phyloP scores from a whole-genome alignment of 2,329 filamentous ascomycete species.

The Rhynchosporium secalis region DNA sequence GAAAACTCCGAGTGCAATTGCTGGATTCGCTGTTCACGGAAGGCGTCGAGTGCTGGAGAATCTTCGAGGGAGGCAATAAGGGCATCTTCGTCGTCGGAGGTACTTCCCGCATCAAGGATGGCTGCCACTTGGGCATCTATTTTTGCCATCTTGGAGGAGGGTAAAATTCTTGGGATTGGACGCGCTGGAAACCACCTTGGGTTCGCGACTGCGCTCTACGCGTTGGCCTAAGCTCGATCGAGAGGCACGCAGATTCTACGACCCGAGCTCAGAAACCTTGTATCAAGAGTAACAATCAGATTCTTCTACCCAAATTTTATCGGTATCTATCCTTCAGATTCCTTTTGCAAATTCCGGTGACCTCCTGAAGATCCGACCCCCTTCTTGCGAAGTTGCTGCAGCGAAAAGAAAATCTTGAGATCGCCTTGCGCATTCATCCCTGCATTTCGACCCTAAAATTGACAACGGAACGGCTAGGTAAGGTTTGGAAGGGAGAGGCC shows the following conservation, averaged over 20 bases:
- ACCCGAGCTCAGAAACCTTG: background rate
- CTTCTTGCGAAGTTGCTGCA: background rate
- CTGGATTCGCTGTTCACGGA: conserved; percentile 57
- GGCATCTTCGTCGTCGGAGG: conserved; percentile 56
- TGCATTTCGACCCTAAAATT: conserved; percentile 25
- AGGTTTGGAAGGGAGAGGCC: conserved; percentile 23
- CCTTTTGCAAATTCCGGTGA: background rate
- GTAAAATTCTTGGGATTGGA: background rate
- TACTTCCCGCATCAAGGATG: conserved; percentile 45
- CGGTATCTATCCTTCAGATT: background rate
- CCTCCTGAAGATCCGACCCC: conserved; percentile 1
- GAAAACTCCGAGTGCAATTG: conserved; percentile 57
- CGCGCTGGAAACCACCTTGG: conserved; percentile 22
- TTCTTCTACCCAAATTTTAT: background rate
- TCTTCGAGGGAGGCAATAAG: conserved; percentile 57
- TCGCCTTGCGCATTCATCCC: conserved; percentile 15
- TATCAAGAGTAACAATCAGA: conserved; percentile 1
- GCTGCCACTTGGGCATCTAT: conserved; percentile 53
- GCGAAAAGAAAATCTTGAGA: conserved; percentile 2
- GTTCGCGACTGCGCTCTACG: conserved; percentile 14
- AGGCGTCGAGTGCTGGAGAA: conserved; percentile 51
- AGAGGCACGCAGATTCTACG: background rate
- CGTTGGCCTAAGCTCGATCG: conserved; percentile 7
- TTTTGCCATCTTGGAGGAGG: conserved; percentile 43
- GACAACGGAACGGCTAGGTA: conserved; percentile 20